Evolutionary conservation across 2,329 filamentous ascomycete genomes (phyloP), one percentile per base, ranked within the genome.

Genomic region (Ophiostoma populinum): DNA sequence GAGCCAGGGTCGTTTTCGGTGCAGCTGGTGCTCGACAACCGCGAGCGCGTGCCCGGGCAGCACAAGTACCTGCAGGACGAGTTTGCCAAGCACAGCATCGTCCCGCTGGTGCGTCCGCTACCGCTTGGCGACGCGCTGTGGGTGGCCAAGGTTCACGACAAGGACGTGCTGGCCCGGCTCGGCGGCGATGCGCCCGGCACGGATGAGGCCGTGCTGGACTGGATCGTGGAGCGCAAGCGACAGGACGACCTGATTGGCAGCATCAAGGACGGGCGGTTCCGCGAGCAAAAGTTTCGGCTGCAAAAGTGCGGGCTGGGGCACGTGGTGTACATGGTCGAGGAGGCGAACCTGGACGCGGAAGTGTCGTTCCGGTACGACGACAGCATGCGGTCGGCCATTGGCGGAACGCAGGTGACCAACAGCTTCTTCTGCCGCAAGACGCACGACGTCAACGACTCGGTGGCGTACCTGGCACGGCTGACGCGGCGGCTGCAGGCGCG

Each of bases 231-330:
- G 55, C 67, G 81, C 41, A 90, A 90, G 50, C 65, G 81, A 7
- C 64, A 86, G 0, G 80, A 87, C 48, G 81, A 90, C 50, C 57
- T 90, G 31, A 65, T 87, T n/a, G 60, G 66, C 34, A 85, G 78
- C 42, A 82, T 90, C 55, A 83, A 80, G 51, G 81, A 87, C 42
- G 79, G 80, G 1, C 72, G 81, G 3, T 87, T 85, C 46, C 76
- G 78, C 45, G 81, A 90, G 51, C 81, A 90, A 50, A 87, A 90
- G 50, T 87, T 85, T 49, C 75, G 81, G 1, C 62, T 87, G 9
- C 67, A 68, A 36, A 71, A 71, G 34, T 80, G 72, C 0, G 80
- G 80, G 0, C 62, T 82, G n/a, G 70, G 69, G 39, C 79, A 85
- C 45, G 75, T 86, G 11, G 65, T 82, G 24, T 90, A 87, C 48